Evolutionary conservation across 805 yeast species (phyloP), one percentile per base, ranked within the genome.

Genomic region (Martiniozyma abietophila): DNA sequence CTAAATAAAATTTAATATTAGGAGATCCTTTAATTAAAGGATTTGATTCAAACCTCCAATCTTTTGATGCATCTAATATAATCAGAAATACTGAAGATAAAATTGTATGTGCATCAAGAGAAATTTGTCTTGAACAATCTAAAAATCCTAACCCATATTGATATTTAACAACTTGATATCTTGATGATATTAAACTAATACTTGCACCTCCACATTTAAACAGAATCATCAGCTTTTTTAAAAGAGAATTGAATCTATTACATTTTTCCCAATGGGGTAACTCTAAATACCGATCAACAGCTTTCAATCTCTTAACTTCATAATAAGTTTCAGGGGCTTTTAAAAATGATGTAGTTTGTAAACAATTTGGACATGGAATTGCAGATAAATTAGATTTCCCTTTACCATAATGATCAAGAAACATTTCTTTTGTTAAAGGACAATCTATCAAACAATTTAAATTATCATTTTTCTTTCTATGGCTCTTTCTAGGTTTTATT

Each of bases 21-120:
- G 89, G 86, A 1, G 64, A 59, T 0, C 77, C 76, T 15, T 63
- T 68, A 1, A 81, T 82, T 31, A 79, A 59, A 0, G 89, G 89
- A 46, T 74, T 77, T 26, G 61, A 56, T 12, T 55, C 47, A 4
- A 77, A 68, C 50, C 94, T 62, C 92, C 94, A 81, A 49, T 81
- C 94, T 23, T 58, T 57, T 5, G 73, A 52, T 3, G 86, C 76
- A 50, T 80, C 82, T 5, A 64, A 49, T 6, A 81, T 44, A 4
- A 74, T 58, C 35, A 81, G 69, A 40, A 66, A 64, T 2, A 64
- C 74, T 6, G 61, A 52, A 0, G 86, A 76, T 23, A 81, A 54
- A 2, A 81, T 64, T 0, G 85, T 64, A 55, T 81, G 89, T 7
- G 74, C 74, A 50, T 81, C 92, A 29, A 81, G 53, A 6, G 85